Conservation (phyloP, 1,284 basidiomycete genomes). For the Boletus holoroseus region DNA sequence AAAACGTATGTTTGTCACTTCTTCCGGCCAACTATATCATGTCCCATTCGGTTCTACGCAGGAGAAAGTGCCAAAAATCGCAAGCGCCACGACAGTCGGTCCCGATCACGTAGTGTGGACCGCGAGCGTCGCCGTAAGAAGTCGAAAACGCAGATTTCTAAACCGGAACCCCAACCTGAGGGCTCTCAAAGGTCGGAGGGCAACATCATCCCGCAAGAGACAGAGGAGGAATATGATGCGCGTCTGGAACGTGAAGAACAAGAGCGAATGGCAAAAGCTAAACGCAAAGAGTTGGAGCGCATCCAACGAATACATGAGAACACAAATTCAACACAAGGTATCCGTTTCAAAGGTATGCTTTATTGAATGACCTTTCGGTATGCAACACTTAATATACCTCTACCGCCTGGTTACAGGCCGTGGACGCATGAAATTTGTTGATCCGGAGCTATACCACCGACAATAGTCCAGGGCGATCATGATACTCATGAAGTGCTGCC, state of each 20-base stretch:
- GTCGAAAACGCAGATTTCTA: slow-evolving; percentile 20
- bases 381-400: not conserved
- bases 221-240: slow-evolving; percentile 65
- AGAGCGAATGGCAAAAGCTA: slow-evolving; percentile 48
- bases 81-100: slow-evolving; percentile 33
- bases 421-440: slow-evolving; percentile 63
- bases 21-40: not conserved
- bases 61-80: slow-evolving; percentile 20
- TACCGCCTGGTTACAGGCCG: slow-evolving; percentile 38
- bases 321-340: slow-evolving; percentile 38
- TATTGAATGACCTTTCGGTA: not conserved
- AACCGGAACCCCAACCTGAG: slow-evolving; percentile 16
- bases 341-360: slow-evolving; percentile 57
- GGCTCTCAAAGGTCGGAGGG: slow-evolving; percentile 5
- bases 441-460: slow-evolving; percentile 46
- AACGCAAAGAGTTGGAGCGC: slow-evolving; percentile 45
- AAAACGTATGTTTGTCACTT: slow-evolving; percentile 15
- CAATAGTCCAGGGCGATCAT: slow-evolving; percentile 10
- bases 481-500: not conserved
- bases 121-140: slow-evolving; percentile 32
- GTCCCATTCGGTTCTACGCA: not conserved
- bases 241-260: slow-evolving; percentile 66
- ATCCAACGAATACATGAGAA: slow-evolving; percentile 40
- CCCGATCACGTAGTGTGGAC: slow-evolving; percentile 30
- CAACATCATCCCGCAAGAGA: slow-evolving; percentile 33